Conservation (phyloP, 192 early-diverging fungal genomes). For the Jimgerdemannia flammicorona region DNA sequence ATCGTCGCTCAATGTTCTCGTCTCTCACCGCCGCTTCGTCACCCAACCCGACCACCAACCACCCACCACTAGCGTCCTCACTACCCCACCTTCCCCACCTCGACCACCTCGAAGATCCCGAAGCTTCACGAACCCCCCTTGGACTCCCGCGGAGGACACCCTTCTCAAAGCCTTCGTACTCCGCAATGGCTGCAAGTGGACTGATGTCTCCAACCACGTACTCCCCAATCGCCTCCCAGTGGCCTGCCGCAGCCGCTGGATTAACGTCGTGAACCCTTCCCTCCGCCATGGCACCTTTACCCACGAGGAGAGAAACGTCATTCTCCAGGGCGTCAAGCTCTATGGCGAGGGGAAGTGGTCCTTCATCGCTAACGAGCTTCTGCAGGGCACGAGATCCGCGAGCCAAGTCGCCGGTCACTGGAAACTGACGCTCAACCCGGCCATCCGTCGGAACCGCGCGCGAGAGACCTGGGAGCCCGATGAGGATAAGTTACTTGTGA, state of each 20-base stretch:
- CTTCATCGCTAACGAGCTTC: neutral
- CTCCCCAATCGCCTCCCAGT: neutral
- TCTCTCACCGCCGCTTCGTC: too few species aligned
- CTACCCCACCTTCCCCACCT: too few species aligned
- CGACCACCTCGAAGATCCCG: too few species aligned
- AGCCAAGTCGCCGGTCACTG: neutral
- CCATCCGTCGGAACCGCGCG: neutral
- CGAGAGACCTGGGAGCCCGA: neutral
- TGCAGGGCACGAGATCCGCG: neutral
- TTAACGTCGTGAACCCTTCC: neutral
- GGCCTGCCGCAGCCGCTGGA: neutral
- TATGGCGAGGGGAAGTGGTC: neutral
- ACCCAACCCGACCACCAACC: too few species aligned
- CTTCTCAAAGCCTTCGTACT: neutral
- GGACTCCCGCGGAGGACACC: neutral
- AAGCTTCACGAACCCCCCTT: neutral
- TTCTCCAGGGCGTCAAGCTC: neutral
- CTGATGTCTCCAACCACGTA: neutral
- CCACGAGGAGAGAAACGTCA: neutral
- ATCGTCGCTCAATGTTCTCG: too few species aligned
- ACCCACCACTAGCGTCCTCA: too few species aligned
- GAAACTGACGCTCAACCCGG: neutral
- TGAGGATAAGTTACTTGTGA: neutral
- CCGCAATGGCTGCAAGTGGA: neutral
- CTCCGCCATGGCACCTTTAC: neutral